A percentile compares a stretch with the other conserved stretches of the same genome.
Conservation (phyloP, 257 asterid species). For the Przewalskia tangutica region DNA sequence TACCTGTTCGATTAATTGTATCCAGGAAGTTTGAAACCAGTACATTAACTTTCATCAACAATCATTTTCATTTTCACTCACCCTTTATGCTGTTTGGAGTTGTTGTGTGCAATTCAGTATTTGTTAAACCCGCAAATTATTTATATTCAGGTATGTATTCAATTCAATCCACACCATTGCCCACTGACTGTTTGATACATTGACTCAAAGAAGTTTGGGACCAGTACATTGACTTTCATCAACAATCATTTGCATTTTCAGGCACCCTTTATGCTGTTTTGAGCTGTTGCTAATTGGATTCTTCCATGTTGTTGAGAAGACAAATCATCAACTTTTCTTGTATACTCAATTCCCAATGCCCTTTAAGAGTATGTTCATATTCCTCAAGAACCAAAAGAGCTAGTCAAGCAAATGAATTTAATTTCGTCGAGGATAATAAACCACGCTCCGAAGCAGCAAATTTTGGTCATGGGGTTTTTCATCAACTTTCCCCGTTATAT, state of each 20-base stretch:
- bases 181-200: constrained; percentile 24
- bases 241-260: not conserved
- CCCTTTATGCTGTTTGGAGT: not conserved
- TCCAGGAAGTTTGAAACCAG: not conserved
- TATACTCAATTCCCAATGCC: not conserved
- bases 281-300: not conserved
- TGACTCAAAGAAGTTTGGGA: constrained; percentile 8
- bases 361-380: not conserved
- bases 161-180: not conserved
- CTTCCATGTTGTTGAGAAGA: not conserved
- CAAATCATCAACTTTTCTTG: not conserved
- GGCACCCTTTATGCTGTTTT: not conserved
- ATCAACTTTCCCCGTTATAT: constrained; percentile 44
- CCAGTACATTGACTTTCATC: not conserved
- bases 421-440: not conserved
- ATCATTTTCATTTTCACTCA: not conserved
- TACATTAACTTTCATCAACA: not conserved
- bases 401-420: not conserved
- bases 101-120: too few species aligned
- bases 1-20: constrained; percentile 27
- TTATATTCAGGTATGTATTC: too few species aligned
- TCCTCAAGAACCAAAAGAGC: not conserved
- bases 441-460: constrained; percentile 4
- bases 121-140: too few species aligned
- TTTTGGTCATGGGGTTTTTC: constrained; percentile 23